Base-by-base conservation (phyloP, 345 rosid species). In the Mercurialis annua region DNA sequence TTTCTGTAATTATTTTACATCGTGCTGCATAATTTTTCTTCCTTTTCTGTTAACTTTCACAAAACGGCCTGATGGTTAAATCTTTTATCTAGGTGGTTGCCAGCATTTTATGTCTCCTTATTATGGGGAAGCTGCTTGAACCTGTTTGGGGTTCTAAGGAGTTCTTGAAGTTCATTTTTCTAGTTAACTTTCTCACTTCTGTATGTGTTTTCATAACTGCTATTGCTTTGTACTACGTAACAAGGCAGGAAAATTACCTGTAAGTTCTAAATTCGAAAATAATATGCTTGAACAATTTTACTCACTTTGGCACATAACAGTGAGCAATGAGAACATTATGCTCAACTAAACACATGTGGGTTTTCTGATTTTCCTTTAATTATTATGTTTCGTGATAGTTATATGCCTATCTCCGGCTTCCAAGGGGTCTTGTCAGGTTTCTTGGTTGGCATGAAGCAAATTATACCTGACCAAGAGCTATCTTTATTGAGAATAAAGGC, bases 111-210 rank as follows among this genome's bases (percentile, higher is more conserved):
- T 87, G 95, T 75, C 97, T 94, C 71, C 96, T 91, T 65, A 76
- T 85, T 73, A 79, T 87, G 90, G 99, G 99, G 66, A 94, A 88
- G 84, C 77, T 94, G 72, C 90, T 94, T 55, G 99, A 94, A 73
- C 98, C 97, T 24, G 83, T 94, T 9, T 89, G 98, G 99, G 99
- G 99, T 75, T 80, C 97, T 34, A 91, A 80, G 85, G 98, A 92
- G 79, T 92, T 94, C 81, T 81, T 91, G 79, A 94, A 94, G 88
- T 94, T 94, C 84, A 80, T 89, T 70, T 86, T 91, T 73, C 56
- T 91, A 10, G 84, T 88, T 67, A 94, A 94, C 87, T 72, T 92
- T 56, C 86, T 91, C 29, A 86, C 93, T 4, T 94, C 92, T 24
- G 68, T 91, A 36, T 87, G 96, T 54, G 90, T 92, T 70, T 94